Conservation (phyloP, 2,329 filamentous ascomycete genomes). For the Phyllosticta capitalensis region DNA sequence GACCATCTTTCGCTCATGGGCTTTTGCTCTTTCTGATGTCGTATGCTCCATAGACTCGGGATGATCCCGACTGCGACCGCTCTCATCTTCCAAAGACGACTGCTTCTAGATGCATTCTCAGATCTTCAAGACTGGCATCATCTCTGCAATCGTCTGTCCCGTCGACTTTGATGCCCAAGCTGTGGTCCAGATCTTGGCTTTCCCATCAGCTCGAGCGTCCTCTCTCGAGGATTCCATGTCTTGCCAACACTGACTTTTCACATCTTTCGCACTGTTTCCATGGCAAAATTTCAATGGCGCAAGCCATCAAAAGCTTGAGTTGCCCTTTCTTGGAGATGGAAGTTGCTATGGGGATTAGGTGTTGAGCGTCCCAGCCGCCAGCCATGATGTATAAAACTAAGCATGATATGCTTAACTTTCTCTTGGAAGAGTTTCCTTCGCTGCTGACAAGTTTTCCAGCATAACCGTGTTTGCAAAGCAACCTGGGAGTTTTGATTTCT, state of each 20-base stretch:
- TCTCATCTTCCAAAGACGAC: background rate
- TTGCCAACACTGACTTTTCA: background rate
- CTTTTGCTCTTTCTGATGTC: background rate
- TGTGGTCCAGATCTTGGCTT: background rate
- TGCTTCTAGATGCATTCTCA: background rate
- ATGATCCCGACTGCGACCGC: background rate
- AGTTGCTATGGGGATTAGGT: background rate
- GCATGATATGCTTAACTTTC: background rate
- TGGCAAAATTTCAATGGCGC: background rate
- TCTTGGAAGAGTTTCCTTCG: background rate
- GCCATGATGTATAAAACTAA: background rate
- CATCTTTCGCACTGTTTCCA: background rate
- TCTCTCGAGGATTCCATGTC: background rate
- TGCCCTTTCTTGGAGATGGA: background rate
- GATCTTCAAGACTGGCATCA: background rate
- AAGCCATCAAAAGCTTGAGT: background rate
- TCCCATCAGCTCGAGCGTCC: background rate
- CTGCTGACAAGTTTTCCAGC: background rate
- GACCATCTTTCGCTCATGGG: background rate
- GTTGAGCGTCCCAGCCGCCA: background rate
- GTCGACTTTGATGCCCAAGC: background rate
- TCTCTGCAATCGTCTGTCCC: background rate
- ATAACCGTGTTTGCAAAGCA: background rate
- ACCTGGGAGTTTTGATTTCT: background rate
- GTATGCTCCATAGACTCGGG: background rate